Conservation (phyloP, 768 basidiomycete species). For the Nidularia sp. region DNA sequence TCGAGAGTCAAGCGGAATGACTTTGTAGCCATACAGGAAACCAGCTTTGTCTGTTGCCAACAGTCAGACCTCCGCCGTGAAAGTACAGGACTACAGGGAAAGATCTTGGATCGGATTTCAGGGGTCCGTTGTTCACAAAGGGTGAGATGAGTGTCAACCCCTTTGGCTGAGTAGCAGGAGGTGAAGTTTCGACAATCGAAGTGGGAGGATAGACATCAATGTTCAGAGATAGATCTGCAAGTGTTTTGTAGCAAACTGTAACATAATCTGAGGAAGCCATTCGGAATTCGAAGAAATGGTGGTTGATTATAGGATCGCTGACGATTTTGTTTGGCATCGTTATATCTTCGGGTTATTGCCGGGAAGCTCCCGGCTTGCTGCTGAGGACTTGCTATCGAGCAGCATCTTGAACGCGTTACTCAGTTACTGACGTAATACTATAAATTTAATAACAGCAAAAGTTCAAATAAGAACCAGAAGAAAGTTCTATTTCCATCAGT, state of each 20-base stretch:
- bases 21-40: slow-evolving; percentile 64
- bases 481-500: too few species aligned
- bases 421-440: too few species aligned
- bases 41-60: slow-evolving; percentile 57
- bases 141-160: too few species aligned
- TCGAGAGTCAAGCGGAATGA: slow-evolving; percentile 19
- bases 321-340: too few species aligned
- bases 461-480: too few species aligned
- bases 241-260: slow-evolving; percentile 15
- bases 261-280: too few species aligned
- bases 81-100: slow-evolving; percentile 38
- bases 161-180: background rate
- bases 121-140: too few species aligned
- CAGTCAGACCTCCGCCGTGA: slow-evolving; percentile 56
- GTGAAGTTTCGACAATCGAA: background rate
- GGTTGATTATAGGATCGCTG: too few species aligned
- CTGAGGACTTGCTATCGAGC: background rate
- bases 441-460: too few species aligned
- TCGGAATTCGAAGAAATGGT: too few species aligned
- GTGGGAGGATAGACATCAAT: slow-evolving; percentile 18
- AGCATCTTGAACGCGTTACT: too few species aligned
- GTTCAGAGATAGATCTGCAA: slow-evolving; percentile 4
- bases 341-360: too few species aligned
- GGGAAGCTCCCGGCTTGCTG: background rate
- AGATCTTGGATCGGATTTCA: background rate